Percentiles rank a stretch among this genome's conserved stretches.
phyloP scores from a whole-genome alignment of 805 yeast species.

The Saccharomycopsis sp. region DNA sequence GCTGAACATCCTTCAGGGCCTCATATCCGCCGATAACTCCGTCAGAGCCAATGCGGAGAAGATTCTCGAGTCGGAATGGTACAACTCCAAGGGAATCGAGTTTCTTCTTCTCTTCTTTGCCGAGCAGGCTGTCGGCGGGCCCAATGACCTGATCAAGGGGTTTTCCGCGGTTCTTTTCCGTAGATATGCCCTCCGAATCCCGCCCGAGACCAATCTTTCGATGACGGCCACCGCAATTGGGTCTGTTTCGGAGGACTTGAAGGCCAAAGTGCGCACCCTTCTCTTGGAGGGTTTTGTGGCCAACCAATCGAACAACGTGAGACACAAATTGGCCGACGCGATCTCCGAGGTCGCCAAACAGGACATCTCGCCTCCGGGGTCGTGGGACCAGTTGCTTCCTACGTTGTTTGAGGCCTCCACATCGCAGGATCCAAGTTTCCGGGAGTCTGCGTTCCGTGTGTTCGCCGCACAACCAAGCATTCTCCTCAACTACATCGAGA shows the following conservation, averaged over 20 bases:
- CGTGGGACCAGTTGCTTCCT: slow-evolving; percentile 77
- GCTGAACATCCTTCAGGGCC: slow-evolving; percentile 50
- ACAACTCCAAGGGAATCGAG: slow-evolving; percentile 57
- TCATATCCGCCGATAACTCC: slow-evolving; percentile 73
- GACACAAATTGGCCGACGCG: slow-evolving; percentile 92
- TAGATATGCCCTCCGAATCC: slow-evolving; percentile 75
- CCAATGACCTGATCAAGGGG: slow-evolving; percentile 53
- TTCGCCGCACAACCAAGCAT: slow-evolving; percentile 78
- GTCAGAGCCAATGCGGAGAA: slow-evolving; percentile 75
- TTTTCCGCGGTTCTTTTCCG: slow-evolving; percentile 87
- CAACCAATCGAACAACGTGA: slow-evolving; percentile 64
- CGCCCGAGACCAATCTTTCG: slow-evolving; percentile 56
- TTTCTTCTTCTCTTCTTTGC: slow-evolving; percentile 71
- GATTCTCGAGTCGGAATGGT: slow-evolving; percentile 70
- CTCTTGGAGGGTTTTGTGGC: slow-evolving; percentile 69
- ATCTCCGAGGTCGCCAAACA: slow-evolving; percentile 86
- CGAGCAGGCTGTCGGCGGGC: slow-evolving; percentile 63
- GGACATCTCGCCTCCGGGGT: slow-evolving; percentile 40
- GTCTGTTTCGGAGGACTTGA: slow-evolving; percentile 50
- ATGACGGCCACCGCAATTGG: slow-evolving; percentile 72
- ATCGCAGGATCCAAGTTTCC: slow-evolving; percentile 51
- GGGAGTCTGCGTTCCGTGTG: slow-evolving; percentile 90
- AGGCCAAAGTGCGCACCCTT: slow-evolving; percentile 53
- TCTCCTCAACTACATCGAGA: slow-evolving; percentile 48
- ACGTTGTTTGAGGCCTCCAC: slow-evolving; percentile 61